These are phyloP conservation scores for Calonectria pseudoreteaudii DNA, from an alignment of 2,329 filamentous ascomycete species.

Conservation along the genomic window DNA sequence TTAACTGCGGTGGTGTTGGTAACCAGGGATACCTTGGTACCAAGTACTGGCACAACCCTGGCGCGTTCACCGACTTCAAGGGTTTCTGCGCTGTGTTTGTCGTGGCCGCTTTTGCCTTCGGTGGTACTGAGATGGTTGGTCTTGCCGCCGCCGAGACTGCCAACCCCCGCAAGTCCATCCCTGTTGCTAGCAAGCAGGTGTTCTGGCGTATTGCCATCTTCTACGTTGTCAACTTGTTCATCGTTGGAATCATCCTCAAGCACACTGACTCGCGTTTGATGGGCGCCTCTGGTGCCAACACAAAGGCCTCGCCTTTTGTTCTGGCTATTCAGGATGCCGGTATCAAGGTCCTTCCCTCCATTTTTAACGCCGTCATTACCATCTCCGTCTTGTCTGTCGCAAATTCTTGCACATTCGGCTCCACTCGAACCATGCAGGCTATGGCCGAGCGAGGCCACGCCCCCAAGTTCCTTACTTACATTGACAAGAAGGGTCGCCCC, in stretches of 20 bases:
- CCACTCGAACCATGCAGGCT: slow-evolving; percentile 88
- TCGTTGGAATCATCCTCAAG: slow-evolving; percentile 86
- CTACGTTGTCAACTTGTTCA: slow-evolving; percentile 84
- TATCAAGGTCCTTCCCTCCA: slow-evolving; percentile 82
- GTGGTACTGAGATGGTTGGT: slow-evolving; percentile 81
- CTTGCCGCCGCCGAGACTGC: slow-evolving; percentile 82
- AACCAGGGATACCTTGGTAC: slow-evolving; percentile 83
- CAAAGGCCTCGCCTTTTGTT: slow-evolving; percentile 88
- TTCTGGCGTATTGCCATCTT: slow-evolving; percentile 96
- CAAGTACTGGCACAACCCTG: slow-evolving; percentile 80
- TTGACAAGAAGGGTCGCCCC: slow-evolving; percentile 85
- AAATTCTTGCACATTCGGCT: slow-evolving; percentile 92
- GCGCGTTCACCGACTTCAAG: slow-evolving; percentile 86
- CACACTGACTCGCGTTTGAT: slow-evolving; percentile 76
- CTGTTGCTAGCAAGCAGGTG: slow-evolving; percentile 90
- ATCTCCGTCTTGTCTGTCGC: slow-evolving; percentile 91
- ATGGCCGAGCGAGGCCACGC: slow-evolving; percentile 90
- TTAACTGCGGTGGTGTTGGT: slow-evolving; percentile 84
- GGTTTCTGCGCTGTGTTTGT: slow-evolving; percentile 83
- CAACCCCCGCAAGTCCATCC: slow-evolving; percentile 83
- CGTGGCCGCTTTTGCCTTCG: slow-evolving; percentile 80
- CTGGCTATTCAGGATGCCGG: slow-evolving; percentile 89
- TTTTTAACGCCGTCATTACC: slow-evolving; percentile 95
- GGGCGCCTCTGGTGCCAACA: slow-evolving; percentile 67
- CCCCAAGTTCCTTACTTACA: slow-evolving; percentile 80